Percentiles rank a stretch among this genome's conserved stretches.
phyloP scores from a whole-genome alignment of 2,329 filamentous ascomycete species.

The Thelonectria blattea region DNA sequence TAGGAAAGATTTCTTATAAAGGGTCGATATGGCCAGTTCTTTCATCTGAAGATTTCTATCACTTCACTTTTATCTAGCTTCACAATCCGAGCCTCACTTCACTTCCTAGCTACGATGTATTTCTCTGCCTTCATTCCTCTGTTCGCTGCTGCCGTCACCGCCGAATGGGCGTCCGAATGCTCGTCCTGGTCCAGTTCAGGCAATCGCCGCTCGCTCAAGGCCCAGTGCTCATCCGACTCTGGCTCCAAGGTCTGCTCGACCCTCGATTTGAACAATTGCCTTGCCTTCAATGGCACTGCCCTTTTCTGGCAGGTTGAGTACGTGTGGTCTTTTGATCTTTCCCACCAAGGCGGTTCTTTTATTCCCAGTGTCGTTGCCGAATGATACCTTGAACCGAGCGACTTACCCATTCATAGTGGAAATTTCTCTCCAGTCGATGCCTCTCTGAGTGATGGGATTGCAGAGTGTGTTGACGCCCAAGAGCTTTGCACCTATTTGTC shows the following conservation, averaged over 20 bases:
- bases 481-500: conserved; percentile 12
- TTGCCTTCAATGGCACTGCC: conserved; percentile 3
- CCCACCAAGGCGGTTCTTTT: background rate
- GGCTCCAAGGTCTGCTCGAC: background rate
- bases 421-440: conserved; percentile 6
- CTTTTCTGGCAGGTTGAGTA: conserved; percentile 11
- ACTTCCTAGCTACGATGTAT: background rate
- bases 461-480: conserved; percentile 9
- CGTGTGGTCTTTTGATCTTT: background rate
- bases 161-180: conserved; percentile 3
- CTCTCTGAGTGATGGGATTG: conserved; percentile 6
- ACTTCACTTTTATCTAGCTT: too few relatives aligned
- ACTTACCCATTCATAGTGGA: background rate
- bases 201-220: conserved; percentile 2
- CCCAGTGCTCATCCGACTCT: conserved; percentile 3
- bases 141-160: background rate
- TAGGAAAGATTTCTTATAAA: background rate
- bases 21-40: background rate
- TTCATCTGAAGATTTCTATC: background rate
- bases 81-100: background rate
- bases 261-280: conserved; percentile 9
- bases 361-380: too few relatives aligned
- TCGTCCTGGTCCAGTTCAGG: conserved; percentile 3
- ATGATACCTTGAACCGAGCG: background rate
- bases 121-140: background rate